Conservation (phyloP, 805 yeast genomes). For the Suhomyces vadensis region DNA sequence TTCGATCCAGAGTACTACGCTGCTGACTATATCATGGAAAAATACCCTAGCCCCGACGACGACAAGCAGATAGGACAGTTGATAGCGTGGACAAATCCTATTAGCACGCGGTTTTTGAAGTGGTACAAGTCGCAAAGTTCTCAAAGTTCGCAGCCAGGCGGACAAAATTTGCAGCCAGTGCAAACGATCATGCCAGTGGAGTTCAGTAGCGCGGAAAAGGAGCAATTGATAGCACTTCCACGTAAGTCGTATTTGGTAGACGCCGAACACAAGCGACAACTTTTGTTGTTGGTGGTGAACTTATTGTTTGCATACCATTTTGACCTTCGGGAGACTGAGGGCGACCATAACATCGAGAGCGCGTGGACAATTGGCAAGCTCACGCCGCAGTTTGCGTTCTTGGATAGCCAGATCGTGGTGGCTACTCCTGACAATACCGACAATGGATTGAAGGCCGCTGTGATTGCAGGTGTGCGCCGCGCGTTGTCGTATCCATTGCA, state of each 20-base stretch:
- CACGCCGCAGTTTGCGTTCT: conserved; percentile 70
- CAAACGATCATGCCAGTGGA: conserved; percentile 44
- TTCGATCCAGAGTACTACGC: conserved; percentile 90
- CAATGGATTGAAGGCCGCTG: conserved; percentile 50
- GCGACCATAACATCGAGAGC: conserved; percentile 76
- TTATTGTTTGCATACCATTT: conserved; percentile 72
- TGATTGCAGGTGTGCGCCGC: conserved; percentile 66
- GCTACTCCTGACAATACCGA: conserved; percentile 21
- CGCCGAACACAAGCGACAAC: conserved; percentile 46
- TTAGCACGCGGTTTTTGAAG: conserved; percentile 42
- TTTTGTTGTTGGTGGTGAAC: conserved; percentile 64
- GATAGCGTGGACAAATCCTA: conserved; percentile 54
- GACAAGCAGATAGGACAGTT: conserved; percentile 47
- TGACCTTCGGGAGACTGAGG: conserved; percentile 73
- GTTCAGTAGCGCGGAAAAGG: conserved; percentile 62
- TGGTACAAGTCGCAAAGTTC: conserved; percentile 46
- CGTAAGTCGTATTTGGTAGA: conserved; percentile 57
- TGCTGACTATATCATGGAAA: conserved; percentile 70
- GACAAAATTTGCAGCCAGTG: conserved; percentile 14
- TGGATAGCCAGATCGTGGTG: conserved; percentile 60
- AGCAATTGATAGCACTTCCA: conserved; percentile 70
- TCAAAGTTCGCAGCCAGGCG: conserved; percentile 24
- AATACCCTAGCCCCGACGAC: conserved; percentile 57
- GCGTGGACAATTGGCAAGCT: conserved; percentile 93
- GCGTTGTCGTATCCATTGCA: conserved; percentile 80